These are phyloP conservation scores for Sclerotinia subarctica DNA, from an alignment of 2,329 filamentous ascomycete genomes.

Conservation along the genomic window DNA sequence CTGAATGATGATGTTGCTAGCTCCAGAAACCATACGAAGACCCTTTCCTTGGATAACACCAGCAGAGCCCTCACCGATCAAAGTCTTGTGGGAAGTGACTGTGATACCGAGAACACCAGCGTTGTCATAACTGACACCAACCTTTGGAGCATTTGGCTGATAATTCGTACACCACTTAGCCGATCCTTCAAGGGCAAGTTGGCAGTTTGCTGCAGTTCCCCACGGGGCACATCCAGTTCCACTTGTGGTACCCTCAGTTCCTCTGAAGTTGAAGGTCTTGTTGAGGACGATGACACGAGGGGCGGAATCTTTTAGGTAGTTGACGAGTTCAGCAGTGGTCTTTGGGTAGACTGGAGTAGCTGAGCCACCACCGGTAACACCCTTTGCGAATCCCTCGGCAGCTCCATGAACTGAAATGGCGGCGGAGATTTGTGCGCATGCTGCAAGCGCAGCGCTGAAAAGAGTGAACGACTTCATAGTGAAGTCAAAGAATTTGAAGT, in stretches of 20 bases:
- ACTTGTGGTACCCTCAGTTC: slow-evolving; percentile 44
- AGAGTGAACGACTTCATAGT: slow-evolving; percentile 24
- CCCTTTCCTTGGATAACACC: slow-evolving; percentile 37
- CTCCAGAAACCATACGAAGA: slow-evolving; percentile 33
- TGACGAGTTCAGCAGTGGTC: slow-evolving; percentile 53
- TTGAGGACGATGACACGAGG: slow-evolving; percentile 52
- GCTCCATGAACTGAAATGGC: slow-evolving; percentile 35
- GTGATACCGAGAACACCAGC: slow-evolving; percentile 33
- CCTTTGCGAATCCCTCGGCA: slow-evolving; percentile 45
- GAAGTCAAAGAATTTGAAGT: background rate
- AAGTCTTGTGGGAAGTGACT: slow-evolving; percentile 34
- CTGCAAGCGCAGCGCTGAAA: slow-evolving; percentile 19
- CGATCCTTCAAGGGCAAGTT: slow-evolving; percentile 52
- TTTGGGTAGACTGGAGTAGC: slow-evolving; percentile 53
- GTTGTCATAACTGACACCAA: slow-evolving; percentile 29
- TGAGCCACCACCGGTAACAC: slow-evolving; percentile 58
- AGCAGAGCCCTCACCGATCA: slow-evolving; percentile 33
- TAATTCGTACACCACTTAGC: background rate
- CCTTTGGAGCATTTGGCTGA: slow-evolving; percentile 7
- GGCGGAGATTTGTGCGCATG: slow-evolving; percentile 17
- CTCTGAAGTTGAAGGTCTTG: slow-evolving; percentile 51
- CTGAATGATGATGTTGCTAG: slow-evolving; percentile 32
- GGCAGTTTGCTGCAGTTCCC: slow-evolving; percentile 41
- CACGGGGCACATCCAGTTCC: slow-evolving; percentile 30
- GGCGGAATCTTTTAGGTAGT: slow-evolving; percentile 35